Conservation (phyloP, 1,139 yeast species). For the Wickerhamomyces sp. region DNA sequence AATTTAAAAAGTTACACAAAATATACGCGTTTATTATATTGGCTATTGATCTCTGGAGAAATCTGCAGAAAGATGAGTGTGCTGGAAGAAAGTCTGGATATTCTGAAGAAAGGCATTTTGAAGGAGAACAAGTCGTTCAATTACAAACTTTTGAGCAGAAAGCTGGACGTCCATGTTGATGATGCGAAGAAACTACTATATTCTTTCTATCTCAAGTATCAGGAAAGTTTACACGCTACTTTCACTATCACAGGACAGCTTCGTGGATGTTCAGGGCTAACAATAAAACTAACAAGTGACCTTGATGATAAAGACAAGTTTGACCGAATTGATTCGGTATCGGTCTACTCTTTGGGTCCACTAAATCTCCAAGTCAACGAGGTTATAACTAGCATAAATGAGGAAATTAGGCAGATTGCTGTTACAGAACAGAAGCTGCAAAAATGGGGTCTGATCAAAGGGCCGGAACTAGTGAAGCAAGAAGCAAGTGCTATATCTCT, state of each 20-base stretch:
- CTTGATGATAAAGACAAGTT: conserved; percentile 17
- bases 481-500: not conserved
- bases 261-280: conserved; percentile 7
- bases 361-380: conserved; percentile 17
- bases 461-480: conserved; percentile 18
- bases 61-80: conserved; percentile 7
- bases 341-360: conserved; percentile 23
- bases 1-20: not conserved
- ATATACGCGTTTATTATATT: not conserved
- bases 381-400: conserved; percentile 14
- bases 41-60: not conserved
- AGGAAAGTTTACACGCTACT: conserved; percentile 19
- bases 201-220: conserved; percentile 18
- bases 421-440: conserved; percentile 15
- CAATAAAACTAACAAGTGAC: conserved; percentile 15
- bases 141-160: conserved; percentile 25
- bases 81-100: conserved; percentile 6
- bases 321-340: conserved; percentile 18
- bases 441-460: conserved; percentile 28
- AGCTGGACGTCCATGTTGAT: conserved; percentile 18
- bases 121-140: conserved; percentile 20
- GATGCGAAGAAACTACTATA: conserved; percentile 25
- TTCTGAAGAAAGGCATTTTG: conserved; percentile 11
- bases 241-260: conserved; percentile 24
- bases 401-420: conserved; percentile 11